These are phyloP conservation scores for Malus hybrid DNA, from an alignment of 331 rosid species.

Conservation along the genomic window DNA sequence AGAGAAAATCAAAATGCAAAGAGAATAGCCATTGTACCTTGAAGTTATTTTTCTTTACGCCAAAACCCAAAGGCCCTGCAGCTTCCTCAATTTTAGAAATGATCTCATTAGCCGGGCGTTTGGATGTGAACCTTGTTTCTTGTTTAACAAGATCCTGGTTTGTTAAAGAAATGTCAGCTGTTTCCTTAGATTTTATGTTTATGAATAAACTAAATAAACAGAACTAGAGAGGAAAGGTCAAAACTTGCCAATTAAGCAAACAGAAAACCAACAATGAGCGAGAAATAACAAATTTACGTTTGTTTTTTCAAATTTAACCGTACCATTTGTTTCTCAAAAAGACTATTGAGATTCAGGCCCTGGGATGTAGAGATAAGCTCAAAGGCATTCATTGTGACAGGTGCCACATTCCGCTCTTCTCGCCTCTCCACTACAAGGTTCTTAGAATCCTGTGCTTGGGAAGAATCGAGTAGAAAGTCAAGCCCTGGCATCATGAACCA, in stretches of 20 bases:
- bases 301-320: neutral
- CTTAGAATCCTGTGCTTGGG: constrained; percentile 40
- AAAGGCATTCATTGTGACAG: constrained; percentile 89
- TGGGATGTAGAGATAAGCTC: constrained; percentile 93
- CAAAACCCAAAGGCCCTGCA: constrained; percentile 84
- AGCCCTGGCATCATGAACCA: constrained; percentile 13
- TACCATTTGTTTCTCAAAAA: constrained; percentile 96
- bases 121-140: constrained; percentile 88
- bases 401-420: constrained; percentile 48
- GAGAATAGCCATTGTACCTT: constrained; percentile 39
- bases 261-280: neutral
- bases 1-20: neutral
- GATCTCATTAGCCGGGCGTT: constrained; percentile 79
- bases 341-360: constrained; percentile 81
- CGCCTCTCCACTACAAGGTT: constrained; percentile 74
- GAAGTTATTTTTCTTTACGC: constrained; percentile 75
- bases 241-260: constrained; percentile 8
- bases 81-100: constrained; percentile 71
- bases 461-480: constrained; percentile 15
- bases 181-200: neutral
- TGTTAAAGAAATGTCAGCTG: constrained; percentile 14
- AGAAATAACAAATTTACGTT: neutral
- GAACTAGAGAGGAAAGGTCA: neutral
- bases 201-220: neutral
- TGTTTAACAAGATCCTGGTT: constrained; percentile 74